Percentiles rank a stretch among this genome's conserved stretches.
These are phyloP conservation scores for Penicillium decumbens DNA, from an alignment of 2,329 filamentous ascomycete genomes.

Conservation along the genomic window DNA sequence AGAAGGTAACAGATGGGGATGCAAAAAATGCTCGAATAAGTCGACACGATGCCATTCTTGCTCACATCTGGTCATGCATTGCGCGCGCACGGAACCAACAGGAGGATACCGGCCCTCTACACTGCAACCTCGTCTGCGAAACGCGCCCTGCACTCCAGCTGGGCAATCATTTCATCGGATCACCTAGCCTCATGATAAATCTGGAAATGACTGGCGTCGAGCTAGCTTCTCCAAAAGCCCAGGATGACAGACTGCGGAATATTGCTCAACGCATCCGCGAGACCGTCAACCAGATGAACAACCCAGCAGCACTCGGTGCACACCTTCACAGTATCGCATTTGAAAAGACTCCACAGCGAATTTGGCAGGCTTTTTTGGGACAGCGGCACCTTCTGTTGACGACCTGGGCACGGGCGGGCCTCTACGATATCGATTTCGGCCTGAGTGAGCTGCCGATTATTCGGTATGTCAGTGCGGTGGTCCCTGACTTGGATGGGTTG, in stretches of 20 bases:
- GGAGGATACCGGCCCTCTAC: constrained; percentile 4
- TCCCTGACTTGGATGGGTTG: constrained; percentile 18
- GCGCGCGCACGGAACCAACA: constrained; percentile 37
- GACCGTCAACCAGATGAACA: constrained; percentile 9
- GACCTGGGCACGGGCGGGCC: constrained; percentile 13
- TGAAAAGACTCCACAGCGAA: constrained; percentile 13
- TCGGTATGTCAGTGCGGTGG: constrained; percentile 19
- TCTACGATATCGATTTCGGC: constrained; percentile 18
- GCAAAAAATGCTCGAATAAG: constrained; percentile 28
- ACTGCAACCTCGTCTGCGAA: constrained; percentile 13
- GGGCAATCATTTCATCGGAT: constrained; percentile 9
- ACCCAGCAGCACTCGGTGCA: constrained; percentile 4
- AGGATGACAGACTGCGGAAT: not conserved
- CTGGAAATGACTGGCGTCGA: constrained; percentile 13
- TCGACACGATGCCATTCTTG: constrained; percentile 45
- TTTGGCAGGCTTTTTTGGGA: constrained; percentile 18
- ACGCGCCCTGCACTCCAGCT: constrained; percentile 6
- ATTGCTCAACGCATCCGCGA: constrained; percentile 10
- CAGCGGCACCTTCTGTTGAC: constrained; percentile 14
- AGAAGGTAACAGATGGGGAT: constrained; percentile 8
- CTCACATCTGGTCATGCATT: constrained; percentile 46
- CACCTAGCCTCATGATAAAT: constrained; percentile 11
- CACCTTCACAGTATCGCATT: constrained; percentile 14
- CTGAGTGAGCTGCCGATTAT: constrained; percentile 2
- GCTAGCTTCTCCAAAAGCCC: constrained; percentile 2